Conservation (phyloP, 2,329 filamentous ascomycete species). For the Colletotrichum graminicola region DNA sequence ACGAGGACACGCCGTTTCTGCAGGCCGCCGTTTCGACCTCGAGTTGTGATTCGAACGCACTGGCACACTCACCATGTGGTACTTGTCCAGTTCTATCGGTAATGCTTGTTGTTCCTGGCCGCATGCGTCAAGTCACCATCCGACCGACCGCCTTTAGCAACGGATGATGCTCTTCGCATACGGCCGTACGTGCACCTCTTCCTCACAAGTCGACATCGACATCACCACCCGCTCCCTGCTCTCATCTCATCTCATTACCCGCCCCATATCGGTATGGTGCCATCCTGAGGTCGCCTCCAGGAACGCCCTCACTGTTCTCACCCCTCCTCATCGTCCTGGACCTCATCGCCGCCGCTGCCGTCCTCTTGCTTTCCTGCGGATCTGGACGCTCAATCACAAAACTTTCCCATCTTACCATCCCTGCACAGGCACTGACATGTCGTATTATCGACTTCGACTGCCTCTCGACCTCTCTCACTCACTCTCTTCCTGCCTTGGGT, state of each 20-base stretch:
- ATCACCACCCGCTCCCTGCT: constrained; percentile 1
- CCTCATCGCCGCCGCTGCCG: not conserved
- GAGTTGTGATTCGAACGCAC: not conserved
- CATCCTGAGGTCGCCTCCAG: not conserved
- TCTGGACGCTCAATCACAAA: not conserved
- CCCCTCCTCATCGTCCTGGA: not conserved
- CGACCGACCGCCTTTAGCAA: constrained; percentile 3
- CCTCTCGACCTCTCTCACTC: not conserved
- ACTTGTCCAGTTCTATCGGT: not conserved
- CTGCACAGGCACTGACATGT: not conserved
- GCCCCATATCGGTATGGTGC: not conserved
- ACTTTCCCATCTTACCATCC: not conserved
- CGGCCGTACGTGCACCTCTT: constrained; percentile 3
- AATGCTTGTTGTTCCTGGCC: not conserved
- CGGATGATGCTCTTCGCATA: not conserved
- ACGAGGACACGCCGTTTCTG: constrained; percentile 3
- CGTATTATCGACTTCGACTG: not conserved
- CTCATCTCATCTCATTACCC: too few relatives aligned
- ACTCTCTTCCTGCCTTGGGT: not conserved
- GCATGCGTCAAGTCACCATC: constrained; percentile 6
- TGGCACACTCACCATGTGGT: too few relatives aligned
- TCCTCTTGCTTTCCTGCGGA: not conserved
- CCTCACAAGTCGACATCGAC: not conserved
- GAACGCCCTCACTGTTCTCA: not conserved
- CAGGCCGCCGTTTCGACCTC: constrained; percentile 12